phyloP scores from a whole-genome alignment of 352 stramenopile genomes.

The Thraustotheca clavata region DNA sequence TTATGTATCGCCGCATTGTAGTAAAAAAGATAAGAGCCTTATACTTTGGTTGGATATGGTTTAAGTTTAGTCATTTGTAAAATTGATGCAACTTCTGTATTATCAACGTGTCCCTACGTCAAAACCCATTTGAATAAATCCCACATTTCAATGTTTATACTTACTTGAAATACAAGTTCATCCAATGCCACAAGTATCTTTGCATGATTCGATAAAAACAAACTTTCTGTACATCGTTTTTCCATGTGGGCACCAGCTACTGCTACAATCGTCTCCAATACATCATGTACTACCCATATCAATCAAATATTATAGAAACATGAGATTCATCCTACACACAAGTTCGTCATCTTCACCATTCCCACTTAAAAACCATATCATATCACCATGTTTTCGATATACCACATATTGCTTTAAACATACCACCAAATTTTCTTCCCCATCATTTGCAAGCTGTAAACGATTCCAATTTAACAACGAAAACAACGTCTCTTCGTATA shows the following conservation, averaged over 20 bases:
- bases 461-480: constrained; percentile 26
- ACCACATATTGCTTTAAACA: constrained; percentile 56
- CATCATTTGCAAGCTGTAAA: constrained; percentile 18
- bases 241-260: constrained; percentile 51
- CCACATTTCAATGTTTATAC: constrained; percentile 18
- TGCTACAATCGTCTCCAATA: constrained; percentile 38
- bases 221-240: constrained; percentile 57
- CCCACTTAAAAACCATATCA: constrained; percentile 50
- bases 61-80: constrained; percentile 48
- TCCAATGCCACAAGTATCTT: constrained; percentile 56
- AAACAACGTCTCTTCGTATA: constrained; percentile 44
- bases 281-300: constrained; percentile 60
- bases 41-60: constrained; percentile 34
- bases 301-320: neutral
- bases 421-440: constrained; percentile 36
- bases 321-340: constrained; percentile 33
- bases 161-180: constrained; percentile 56
- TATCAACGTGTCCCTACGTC: constrained; percentile 15
- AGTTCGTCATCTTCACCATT: constrained; percentile 64
- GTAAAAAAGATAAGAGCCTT: too few species aligned
- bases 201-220: constrained; percentile 46
- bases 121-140: neutral
- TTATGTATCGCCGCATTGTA: too few species aligned
- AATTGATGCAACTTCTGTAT: constrained; percentile 25
- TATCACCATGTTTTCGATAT: constrained; percentile 42